phyloP scores from a whole-genome alignment of 2,329 filamentous ascomycete genomes.

The Apiospora marii region DNA sequence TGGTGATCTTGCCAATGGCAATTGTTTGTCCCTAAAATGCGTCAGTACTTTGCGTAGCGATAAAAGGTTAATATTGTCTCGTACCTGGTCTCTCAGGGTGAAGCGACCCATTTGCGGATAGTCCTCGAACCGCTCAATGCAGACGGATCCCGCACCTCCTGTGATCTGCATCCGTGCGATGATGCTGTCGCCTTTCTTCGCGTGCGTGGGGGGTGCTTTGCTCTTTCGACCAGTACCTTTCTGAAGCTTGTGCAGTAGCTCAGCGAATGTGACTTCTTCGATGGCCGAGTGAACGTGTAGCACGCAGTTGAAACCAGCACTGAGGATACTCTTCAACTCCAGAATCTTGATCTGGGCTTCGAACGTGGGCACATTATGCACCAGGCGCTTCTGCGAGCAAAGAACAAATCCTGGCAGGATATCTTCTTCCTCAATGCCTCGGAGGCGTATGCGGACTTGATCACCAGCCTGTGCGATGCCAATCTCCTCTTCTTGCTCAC shows the following conservation, averaged over 20 bases:
- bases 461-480: slow-evolving; percentile 85
- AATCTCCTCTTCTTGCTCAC: slow-evolving; percentile 95
- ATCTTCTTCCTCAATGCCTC: slow-evolving; percentile 97
- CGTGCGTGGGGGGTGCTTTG: slow-evolving; percentile 91
- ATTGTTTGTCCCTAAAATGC: slow-evolving; percentile 88
- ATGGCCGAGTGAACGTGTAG: slow-evolving; percentile 97
- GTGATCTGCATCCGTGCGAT: slow-evolving; percentile 91
- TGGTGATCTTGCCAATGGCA: slow-evolving; percentile 98
- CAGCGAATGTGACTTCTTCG: slow-evolving; percentile 92
- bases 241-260: slow-evolving; percentile 91
- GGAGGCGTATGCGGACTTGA: slow-evolving; percentile 89
- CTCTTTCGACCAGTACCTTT: slow-evolving; percentile 94
- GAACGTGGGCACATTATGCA: slow-evolving; percentile 88
- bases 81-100: slow-evolving; percentile 86
- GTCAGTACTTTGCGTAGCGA: slow-evolving; percentile 34
- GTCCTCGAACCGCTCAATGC: slow-evolving; percentile 93
- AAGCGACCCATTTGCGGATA: slow-evolving; percentile 94
- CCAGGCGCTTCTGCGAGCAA: slow-evolving; percentile 91
- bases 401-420: slow-evolving; percentile 95
- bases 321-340: slow-evolving; percentile 92
- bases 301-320: slow-evolving; percentile 96
- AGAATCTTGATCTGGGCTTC: slow-evolving; percentile 97
- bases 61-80: slow-evolving; percentile 33
- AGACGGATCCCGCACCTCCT: slow-evolving; percentile 85
- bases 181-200: slow-evolving; percentile 81